Evolutionary conservation across 2,329 filamentous ascomycete species (phyloP), one percentile per base, ranked within the genome.

Genomic region (Biscogniauxia sp.): DNA sequence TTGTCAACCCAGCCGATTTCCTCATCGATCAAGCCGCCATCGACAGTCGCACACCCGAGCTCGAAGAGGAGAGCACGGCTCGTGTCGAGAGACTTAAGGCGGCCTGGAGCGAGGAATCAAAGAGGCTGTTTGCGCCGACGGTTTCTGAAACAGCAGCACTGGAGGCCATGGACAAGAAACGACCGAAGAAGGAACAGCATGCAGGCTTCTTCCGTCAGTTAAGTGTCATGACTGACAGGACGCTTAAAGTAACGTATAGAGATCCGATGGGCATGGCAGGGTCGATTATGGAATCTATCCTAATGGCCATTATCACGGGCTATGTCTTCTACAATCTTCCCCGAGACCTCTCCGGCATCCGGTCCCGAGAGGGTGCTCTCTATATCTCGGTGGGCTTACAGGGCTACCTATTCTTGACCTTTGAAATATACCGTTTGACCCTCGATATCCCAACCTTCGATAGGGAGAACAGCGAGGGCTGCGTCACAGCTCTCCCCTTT

Each of bases 1-100:
- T 92, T 67, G 88, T 91, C 53, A 93, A 93, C 66, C 90, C 91
- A 0, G 90, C 90, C 1, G 90, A 93, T 66, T 89, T 88, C 69
- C 74, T 92, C 55, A 88, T 93, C 58, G 90, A 93, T 65, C 79
- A 91, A 32, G 87, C 90, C 1, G 90, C 90, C 5, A 79, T 92
- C 11, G 90, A 93, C 69, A 91, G 87, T 67, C 83, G 91, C 5
- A 88, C 85, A 0, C 80, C 84, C 0, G 87, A 90, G 66, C 76
- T 88, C 3, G 90, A 93, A 69, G 75, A 76, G 15, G 79, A 81
- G 41, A 89, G 85, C 0, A 79, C 79, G 15, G 76, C 78, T 1
- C 81, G 89, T 8, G 87, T 93, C 0, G 77, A 85, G n/a, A 71
- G 74, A 8, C 77, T 93, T 20, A 88, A 85, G 69, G 70, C 73